These are phyloP conservation scores for Gossypium trilobum DNA, from an alignment of 441 rosid species.

Conservation along the genomic window DNA sequence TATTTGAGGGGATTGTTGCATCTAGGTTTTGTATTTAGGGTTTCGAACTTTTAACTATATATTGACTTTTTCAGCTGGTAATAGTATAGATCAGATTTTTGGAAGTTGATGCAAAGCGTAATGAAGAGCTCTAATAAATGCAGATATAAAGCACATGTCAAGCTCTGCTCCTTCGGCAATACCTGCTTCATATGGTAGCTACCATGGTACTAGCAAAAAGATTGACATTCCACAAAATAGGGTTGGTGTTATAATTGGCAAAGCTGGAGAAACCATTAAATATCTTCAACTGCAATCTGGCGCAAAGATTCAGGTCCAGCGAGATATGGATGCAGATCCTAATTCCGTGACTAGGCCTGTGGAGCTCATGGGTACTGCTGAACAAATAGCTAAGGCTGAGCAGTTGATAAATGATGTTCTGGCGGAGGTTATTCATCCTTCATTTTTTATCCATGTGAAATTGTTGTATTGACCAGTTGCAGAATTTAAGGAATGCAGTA, in stretches of 20 bases:
- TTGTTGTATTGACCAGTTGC: not conserved
- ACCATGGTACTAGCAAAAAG: slow-evolving; percentile 62
- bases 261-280: slow-evolving; percentile 92
- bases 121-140: not conserved
- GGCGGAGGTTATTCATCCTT: slow-evolving; percentile 44
- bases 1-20: not conserved
- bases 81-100: not conserved
- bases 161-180: slow-evolving; percentile 40
- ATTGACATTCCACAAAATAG: slow-evolving; percentile 84
- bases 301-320: slow-evolving; percentile 91
- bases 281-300: slow-evolving; percentile 86
- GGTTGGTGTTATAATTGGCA: slow-evolving; percentile 96
- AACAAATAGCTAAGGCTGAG: slow-evolving; percentile 79
- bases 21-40: not conserved
- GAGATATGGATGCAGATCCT: slow-evolving; percentile 89
- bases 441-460: not conserved
- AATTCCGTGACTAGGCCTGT: slow-evolving; percentile 55
- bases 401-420: slow-evolving; percentile 83
- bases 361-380: slow-evolving; percentile 73
- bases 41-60: not conserved
- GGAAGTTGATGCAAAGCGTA: not conserved
- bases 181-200: slow-evolving; percentile 63
- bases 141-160: slow-evolving; percentile 40
- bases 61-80: not conserved
- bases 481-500: not conserved